These are phyloP conservation scores for Fusarium denticulatum DNA, from an alignment of 2,329 filamentous ascomycete genomes.

Conservation along the genomic window DNA sequence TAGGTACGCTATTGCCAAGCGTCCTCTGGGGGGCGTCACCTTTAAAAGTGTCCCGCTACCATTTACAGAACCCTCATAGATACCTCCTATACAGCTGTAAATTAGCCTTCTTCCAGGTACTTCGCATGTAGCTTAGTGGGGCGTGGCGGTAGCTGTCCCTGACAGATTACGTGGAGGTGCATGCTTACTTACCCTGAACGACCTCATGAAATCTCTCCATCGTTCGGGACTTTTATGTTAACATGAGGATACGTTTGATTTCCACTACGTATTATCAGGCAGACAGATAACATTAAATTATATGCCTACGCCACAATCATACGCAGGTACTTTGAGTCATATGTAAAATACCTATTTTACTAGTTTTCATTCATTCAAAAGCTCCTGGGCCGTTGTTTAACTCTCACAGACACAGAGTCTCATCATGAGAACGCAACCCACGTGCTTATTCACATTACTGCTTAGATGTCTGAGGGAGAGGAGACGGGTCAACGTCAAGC, in stretches of 20 bases:
- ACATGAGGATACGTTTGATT: not conserved
- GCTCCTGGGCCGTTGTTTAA: not conserved
- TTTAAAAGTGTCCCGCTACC: constrained; percentile 10
- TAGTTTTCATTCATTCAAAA: not conserved
- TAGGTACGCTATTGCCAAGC: constrained; percentile 25
- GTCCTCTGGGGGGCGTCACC: constrained; percentile 5
- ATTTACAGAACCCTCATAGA: not conserved
- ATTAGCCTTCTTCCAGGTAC: not conserved
- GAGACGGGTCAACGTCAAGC: not conserved
- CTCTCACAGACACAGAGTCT: not conserved
- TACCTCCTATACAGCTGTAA: not conserved
- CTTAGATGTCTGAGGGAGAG: not conserved
- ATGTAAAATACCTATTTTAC: not conserved
- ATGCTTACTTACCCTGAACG: constrained; percentile 20
- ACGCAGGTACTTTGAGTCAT: not conserved
- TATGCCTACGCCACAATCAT: not conserved
- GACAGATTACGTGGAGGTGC: constrained; percentile 33
- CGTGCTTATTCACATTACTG: not conserved
- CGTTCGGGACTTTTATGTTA: not conserved
- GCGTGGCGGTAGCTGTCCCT: constrained; percentile 18
- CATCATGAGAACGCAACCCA: constrained; percentile 8
- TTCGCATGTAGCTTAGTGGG: not conserved
- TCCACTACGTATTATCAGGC: not conserved
- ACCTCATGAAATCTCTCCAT: not conserved
- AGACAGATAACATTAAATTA: not conserved